Evolutionary conservation across 805 yeast genomes (phyloP).

Genomic region (Cyberlindnera xishuangbannaensis): DNA sequence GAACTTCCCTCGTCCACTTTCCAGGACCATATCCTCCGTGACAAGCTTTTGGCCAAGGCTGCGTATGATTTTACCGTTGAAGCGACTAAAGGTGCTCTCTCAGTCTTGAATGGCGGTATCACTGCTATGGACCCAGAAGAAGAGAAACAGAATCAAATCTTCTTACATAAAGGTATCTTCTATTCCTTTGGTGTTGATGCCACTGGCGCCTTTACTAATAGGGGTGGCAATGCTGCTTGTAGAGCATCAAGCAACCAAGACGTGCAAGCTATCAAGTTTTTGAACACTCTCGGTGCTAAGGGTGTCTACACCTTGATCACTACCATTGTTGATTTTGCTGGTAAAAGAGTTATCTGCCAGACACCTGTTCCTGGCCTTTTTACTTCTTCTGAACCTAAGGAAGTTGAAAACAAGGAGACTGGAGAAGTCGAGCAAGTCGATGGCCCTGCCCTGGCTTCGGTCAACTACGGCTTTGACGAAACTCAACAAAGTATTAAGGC

Average conservation of each 20-base stretch:
- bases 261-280: conserved; percentile 58
- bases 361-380: conserved; percentile 88
- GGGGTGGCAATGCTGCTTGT: conserved; percentile 85
- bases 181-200: conserved; percentile 75
- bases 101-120: conserved; percentile 67
- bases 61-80: conserved; percentile 70
- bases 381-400: conserved; percentile 33
- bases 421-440: conserved; percentile 32
- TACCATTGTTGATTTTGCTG: conserved; percentile 84
- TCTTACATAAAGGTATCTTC: conserved; percentile 76
- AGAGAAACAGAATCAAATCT: conserved; percentile 55
- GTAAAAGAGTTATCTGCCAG: conserved; percentile 84
- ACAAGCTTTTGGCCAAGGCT: conserved; percentile 64
- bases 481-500: conserved; percentile 44
- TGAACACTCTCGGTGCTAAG: conserved; percentile 58
- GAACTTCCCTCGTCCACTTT: conserved; percentile 59
- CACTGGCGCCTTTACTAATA: conserved; percentile 52
- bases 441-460: conserved; percentile 26
- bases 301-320: conserved; percentile 73
- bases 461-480: conserved; percentile 65
- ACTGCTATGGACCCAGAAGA: conserved; percentile 80
- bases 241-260: conserved; percentile 77
- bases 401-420: conserved; percentile 35
- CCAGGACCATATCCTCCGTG: conserved; percentile 68
- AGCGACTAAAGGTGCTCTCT: conserved; percentile 76